Base-by-base conservation (phyloP, 1,284 basidiomycete genomes). In the Apiotrichum akiyoshidainum region DNA sequence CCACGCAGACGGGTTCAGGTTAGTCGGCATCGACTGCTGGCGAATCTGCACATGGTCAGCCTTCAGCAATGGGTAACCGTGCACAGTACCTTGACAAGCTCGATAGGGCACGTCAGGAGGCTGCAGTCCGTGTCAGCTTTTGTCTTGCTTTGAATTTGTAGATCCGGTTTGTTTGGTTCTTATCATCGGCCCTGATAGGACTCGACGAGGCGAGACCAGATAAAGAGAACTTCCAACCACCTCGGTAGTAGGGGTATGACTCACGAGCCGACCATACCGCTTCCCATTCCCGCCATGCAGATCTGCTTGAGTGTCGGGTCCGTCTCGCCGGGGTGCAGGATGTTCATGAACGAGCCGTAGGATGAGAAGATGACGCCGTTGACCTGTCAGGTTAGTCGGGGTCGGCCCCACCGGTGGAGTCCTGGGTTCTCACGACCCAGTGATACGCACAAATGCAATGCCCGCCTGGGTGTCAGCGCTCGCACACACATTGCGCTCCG, bases 41-140 rank as follows among this genome's bases (percentile, higher is more conserved):
- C 87, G 85, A 68, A 92, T 90, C 81, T 75, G 54, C 11, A 10
- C 12, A 31, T 31, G 22, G 34, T 46, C 11, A 52, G 51, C 21
- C 17, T 31, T 31, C 26, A 31, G 26, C 26, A 31, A 4, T 31
- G 8, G 31, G 6, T 2, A 13, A 34, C 22, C 21, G 41, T 51
- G 16, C 16, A 22, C 2, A 14, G 13, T 19, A 73, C 72, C 63
- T 93, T 94, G 78, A 93, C 81, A 0, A 92, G 81, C 68, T 94
- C 91, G 14, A 86, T 88, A 0, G 90, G 90, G 2, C 88, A 87
- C 2, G 89, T 88, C 46, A 93, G 78, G 11, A 89, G 67, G 9
- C 89, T 91, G 69, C 16, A 17, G 22, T n/a, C 37, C 21, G 9
- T 34, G 46, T 54, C 26, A 51, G 49, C 37, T 33, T 31, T 4